A percentile compares a stretch with the other conserved stretches of the same genome.
phyloP scores from a whole-genome alignment of 2,329 filamentous ascomycete species.

The Fusarium gaditjirri region DNA sequence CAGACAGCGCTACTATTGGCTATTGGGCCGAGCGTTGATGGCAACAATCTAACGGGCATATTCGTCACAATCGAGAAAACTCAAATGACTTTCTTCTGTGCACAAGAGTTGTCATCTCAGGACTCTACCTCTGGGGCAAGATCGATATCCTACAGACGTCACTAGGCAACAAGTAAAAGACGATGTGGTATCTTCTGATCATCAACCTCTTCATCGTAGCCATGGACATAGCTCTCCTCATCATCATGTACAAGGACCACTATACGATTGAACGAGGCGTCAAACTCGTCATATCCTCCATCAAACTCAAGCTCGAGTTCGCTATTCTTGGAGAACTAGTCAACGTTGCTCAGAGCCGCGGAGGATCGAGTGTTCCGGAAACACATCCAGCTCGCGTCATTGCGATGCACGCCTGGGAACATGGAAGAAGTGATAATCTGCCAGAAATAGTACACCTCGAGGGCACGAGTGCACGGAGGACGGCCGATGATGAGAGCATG shows the following conservation, averaged over 20 bases:
- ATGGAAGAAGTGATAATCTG: neutral
- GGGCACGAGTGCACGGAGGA: neutral
- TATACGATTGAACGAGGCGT: constrained; percentile 18
- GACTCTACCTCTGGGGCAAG: constrained; percentile 7
- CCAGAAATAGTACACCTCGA: constrained; percentile 3
- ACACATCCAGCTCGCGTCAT: neutral
- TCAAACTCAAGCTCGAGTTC: constrained; percentile 52
- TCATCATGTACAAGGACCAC: constrained; percentile 17
- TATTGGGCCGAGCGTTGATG: neutral
- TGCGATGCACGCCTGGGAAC: neutral
- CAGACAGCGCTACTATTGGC: constrained; percentile 13
- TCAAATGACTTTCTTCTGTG: constrained; percentile 19
- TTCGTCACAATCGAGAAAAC: constrained; percentile 17
- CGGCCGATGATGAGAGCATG: constrained; percentile 3
- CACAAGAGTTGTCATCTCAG: constrained; percentile 20
- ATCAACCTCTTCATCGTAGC: constrained; percentile 29
- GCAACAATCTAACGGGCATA: neutral
- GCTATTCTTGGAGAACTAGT: constrained; percentile 50
- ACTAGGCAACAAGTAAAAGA: constrained; percentile 12
- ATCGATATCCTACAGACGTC: constrained; percentile 21
- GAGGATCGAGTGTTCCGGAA: constrained; percentile 7
- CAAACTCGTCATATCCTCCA: constrained; percentile 22
- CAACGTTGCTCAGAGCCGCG: constrained; percentile 45
- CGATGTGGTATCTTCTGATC: constrained; percentile 26
- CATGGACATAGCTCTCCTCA: constrained; percentile 31